Base-by-base conservation (phyloP, 768 basidiomycete genomes). In the Lactarius sp. region DNA sequence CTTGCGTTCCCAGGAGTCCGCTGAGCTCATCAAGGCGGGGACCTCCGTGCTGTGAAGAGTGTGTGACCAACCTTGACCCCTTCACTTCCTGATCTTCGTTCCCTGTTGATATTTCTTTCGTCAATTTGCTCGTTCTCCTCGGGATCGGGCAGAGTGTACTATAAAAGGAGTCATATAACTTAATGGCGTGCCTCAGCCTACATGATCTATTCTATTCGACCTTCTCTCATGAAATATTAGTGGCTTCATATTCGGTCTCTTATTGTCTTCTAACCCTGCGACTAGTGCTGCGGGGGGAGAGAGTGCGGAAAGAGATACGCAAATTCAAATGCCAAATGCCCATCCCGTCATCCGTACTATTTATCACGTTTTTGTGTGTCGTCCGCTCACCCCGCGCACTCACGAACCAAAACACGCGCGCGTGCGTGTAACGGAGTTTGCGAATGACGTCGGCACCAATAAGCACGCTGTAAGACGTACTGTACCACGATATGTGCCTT, bases 11-110 rank as follows among this genome's bases (percentile, higher is more conserved):
- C 62, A 37, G 16, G 65, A 58, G 9, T 47, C 57, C 2, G 41
- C 41, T 16, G 65, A 66, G 34, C 57, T 66, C 36, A 59, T 64
- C 42, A 66, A 41, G 37, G 56, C 57, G n/a, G 65, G 62, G n/a
- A 63, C 65, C 4, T 50, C 49, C 7, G 1, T 41, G 39, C 14
- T 59, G 56, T 66, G 54, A 66, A 52, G 20, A 44, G 31, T 5
- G 42, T 31, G 31, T n/a, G 27, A 34, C 18, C 5, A 2, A 9
- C 51, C 13, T 14, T 52, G 1, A 14, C 9, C 31, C 3, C 18
- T 34, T 52, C 14, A 52, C 14, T 14, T 18, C 16, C 31, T 10
- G 16, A 9, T 18, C 1, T 34, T n/a, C n/a, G n/a, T 47, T 22
- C 46, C 16, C 50, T 27, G n/a, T 20, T 20, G n/a, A 47, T 47